Conservation (phyloP, 23 red algal species). For the Gracilaria gracilis region DNA sequence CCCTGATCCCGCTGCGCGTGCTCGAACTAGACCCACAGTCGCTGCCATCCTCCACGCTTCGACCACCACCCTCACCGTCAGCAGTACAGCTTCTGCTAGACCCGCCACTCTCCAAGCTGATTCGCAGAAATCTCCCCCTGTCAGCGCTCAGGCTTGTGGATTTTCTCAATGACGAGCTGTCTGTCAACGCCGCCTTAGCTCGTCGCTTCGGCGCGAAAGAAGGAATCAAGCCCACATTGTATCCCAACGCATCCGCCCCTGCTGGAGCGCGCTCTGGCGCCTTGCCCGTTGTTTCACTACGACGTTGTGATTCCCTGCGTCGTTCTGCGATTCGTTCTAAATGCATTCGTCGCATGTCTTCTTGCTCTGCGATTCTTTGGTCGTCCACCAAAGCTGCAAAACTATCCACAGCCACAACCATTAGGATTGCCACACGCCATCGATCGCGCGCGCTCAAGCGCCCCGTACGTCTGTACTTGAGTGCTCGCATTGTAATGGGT, state of each 20-base stretch:
- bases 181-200: slow-evolving; percentile 21
- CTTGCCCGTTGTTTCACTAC: slow-evolving; percentile 3
- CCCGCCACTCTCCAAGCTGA: slow-evolving; percentile 12
- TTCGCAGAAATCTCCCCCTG: background rate
- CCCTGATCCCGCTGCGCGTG: slow-evolving; percentile 6
- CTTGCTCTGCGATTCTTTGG: slow-evolving; percentile 7
- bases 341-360: slow-evolving; percentile 8
- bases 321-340: slow-evolving; percentile 4
- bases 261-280: slow-evolving; percentile 58
- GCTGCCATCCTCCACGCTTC: slow-evolving; percentile 1
- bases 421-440: slow-evolving; percentile 29
- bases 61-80: background rate
- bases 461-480: slow-evolving; percentile 22
- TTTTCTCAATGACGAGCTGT: background rate
- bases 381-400: slow-evolving; percentile 31
- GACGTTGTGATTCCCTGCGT: slow-evolving; percentile 6
- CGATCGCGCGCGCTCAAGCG: background rate
- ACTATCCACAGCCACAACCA: background rate
- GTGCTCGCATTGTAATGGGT: slow-evolving; percentile 15
- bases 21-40: slow-evolving; percentile 9
- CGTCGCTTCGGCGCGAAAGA: slow-evolving; percentile 52
- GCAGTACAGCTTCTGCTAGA: slow-evolving; percentile 3
- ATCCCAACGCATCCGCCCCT: slow-evolving; percentile 54
- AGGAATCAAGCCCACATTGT: slow-evolving; percentile 74
- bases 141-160: background rate